Percentiles rank a stretch among this genome's conserved stretches.
phyloP scores from a whole-genome alignment of 345 rosid species.

The Stellera chamaejasme region DNA sequence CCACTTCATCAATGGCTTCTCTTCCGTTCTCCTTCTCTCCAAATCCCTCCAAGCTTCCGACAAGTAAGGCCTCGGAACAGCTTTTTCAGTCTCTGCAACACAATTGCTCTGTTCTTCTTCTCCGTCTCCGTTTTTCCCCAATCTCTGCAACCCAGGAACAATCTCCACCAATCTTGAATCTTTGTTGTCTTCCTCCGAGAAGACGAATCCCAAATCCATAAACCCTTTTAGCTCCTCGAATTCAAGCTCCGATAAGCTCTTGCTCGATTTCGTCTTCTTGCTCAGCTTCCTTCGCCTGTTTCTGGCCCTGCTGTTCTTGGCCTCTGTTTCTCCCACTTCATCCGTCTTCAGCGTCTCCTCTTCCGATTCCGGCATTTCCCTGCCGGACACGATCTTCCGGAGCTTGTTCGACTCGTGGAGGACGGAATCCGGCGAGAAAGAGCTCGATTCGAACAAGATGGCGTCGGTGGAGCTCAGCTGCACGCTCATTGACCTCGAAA shows the following conservation, averaged over 20 bases:
- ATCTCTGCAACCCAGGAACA: conserved; percentile 54
- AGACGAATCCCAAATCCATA: conserved; percentile 76
- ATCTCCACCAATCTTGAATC: conserved; percentile 54
- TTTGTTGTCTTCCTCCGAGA: conserved; percentile 53
- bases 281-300: conserved; percentile 22
- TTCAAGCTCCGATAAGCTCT: conserved; percentile 60
- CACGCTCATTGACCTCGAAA: conserved; percentile 49
- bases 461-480: conserved; percentile 20
- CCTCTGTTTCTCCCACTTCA: not conserved
- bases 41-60: conserved; percentile 64
- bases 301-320: conserved; percentile 1
- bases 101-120: conserved; percentile 12
- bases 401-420: conserved; percentile 27
- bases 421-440: conserved; percentile 42
- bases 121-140: conserved; percentile 21
- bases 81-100: conserved; percentile 10
- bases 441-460: conserved; percentile 20
- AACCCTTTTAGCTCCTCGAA: conserved; percentile 72
- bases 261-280: conserved; percentile 13
- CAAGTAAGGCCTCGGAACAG: conserved; percentile 54
- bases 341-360: conserved; percentile 6
- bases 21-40: conserved; percentile 20
- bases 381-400: conserved; percentile 26
- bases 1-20: conserved; percentile 42
- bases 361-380: conserved; percentile 24